Evolutionary conservation across 2,329 filamentous ascomycete species (phyloP).

Genomic region (Penicillium olsonii): DNA sequence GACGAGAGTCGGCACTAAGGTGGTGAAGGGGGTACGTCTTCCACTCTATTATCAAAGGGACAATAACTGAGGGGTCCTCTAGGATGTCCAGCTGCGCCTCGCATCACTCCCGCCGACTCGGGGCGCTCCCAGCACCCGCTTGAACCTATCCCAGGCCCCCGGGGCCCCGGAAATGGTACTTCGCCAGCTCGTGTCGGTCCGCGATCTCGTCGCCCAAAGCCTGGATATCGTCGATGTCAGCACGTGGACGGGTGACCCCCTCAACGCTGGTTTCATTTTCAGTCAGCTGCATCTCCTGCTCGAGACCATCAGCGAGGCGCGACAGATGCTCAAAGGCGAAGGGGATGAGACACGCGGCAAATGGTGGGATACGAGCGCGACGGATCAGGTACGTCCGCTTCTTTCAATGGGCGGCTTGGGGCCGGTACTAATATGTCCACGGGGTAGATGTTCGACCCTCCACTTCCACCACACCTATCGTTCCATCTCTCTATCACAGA

Average conservation of each 20-base stretch:
- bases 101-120: constrained; percentile 52
- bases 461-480: constrained; percentile 68
- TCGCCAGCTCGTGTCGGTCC: constrained; percentile 68
- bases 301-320: constrained; percentile 64
- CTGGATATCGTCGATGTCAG: constrained; percentile 81
- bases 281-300: constrained; percentile 60
- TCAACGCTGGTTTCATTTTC: constrained; percentile 58
- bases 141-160: constrained; percentile 55
- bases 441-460: constrained; percentile 59
- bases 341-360: constrained; percentile 50
- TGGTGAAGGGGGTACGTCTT: constrained; percentile 79
- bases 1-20: constrained; percentile 83
- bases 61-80: constrained; percentile 1
- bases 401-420: constrained; percentile 2
- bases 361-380: constrained; percentile 59
- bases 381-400: constrained; percentile 56
- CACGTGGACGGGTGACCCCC: constrained; percentile 68
- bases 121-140: constrained; percentile 52
- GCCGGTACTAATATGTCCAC: constrained; percentile 5
- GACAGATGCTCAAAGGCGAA: constrained; percentile 58
- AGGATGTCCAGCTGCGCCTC: constrained; percentile 78
- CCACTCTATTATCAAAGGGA: background rate
- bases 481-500: constrained; percentile 71
- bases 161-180: constrained; percentile 62
- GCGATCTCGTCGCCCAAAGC: constrained; percentile 77